phyloP scores from a whole-genome alignment of 208 protist species.

The Borovskyia barvae region DNA sequence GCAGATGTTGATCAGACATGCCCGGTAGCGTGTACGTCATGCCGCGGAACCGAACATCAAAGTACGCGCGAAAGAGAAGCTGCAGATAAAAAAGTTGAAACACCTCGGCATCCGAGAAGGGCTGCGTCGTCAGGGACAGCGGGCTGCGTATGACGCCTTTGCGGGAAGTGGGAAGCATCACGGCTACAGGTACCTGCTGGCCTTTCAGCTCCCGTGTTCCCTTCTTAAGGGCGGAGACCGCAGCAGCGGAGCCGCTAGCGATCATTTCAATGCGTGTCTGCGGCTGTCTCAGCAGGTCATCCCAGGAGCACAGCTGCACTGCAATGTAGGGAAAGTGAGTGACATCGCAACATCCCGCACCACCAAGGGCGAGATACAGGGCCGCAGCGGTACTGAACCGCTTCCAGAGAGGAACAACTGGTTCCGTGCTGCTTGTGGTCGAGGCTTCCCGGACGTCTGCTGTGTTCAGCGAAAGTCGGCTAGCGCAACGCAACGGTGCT shows the following conservation, averaged over 20 bases:
- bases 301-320: slow-evolving; percentile 42
- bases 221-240: slow-evolving; percentile 6
- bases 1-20: slow-evolving; percentile 21
- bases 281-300: slow-evolving; percentile 24
- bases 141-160: slow-evolving; percentile 28
- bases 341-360: slow-evolving; percentile 48
- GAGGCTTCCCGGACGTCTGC: neutral
- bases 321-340: slow-evolving; percentile 40
- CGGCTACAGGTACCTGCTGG: slow-evolving; percentile 27
- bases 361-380: slow-evolving; percentile 53
- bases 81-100: slow-evolving; percentile 88
- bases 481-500: neutral
- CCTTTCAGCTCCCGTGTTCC: neutral
- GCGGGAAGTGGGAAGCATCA: slow-evolving; percentile 26
- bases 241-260: slow-evolving; percentile 12
- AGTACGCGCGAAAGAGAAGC: slow-evolving; percentile 75
- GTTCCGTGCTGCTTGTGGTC: neutral
- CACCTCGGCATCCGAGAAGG: slow-evolving; percentile 80
- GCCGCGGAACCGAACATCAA: slow-evolving; percentile 65
- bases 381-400: slow-evolving; percentile 44
- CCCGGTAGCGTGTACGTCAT: slow-evolving; percentile 20
- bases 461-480: neutral
- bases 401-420: slow-evolving; percentile 43
- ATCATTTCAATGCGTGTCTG: slow-evolving; percentile 25
- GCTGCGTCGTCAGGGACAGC: slow-evolving; percentile 41